Evolutionary conservation across 2,329 filamentous ascomycete genomes (phyloP), one percentile per base, ranked within the genome.

Genomic region (Taxawa tesnikishii): DNA sequence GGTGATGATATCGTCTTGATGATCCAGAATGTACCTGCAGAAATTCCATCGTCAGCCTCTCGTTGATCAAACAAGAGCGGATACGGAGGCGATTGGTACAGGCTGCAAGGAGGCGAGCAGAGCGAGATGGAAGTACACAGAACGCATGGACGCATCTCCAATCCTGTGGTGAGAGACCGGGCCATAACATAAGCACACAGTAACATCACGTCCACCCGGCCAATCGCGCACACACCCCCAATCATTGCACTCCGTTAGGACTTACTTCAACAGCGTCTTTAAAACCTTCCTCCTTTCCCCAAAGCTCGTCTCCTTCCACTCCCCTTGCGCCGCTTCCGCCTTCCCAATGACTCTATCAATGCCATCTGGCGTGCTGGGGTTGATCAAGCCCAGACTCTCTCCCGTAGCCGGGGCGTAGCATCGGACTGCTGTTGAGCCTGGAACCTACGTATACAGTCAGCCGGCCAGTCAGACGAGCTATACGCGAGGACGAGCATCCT

Each of bases 401-500:
- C 90, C 90, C 15, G 85, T 94, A 2, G 88, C 88, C 2, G 90
- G 90, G 26, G 80, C 81, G 55, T 90, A 90, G 60, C 83, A 92
- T 59, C 83, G 81, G 38, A 92, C 77, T 6, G 75, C 70, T 1
- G 70, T 68, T 24, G 74, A 75, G 11, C 74, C 75, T 1, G 72
- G 53, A n/a, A 72, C 53, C 67, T 73, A 37, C n/a, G n/a, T n/a
- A n/a, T n/a, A n/a, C n/a, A n/a, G n/a, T n/a, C n/a, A n/a, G n/a
- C n/a, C n/a, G n/a, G n/a, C n/a, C n/a, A n/a, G n/a, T n/a, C n/a
- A n/a, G n/a, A n/a, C n/a, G n/a, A n/a, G n/a, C n/a, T n/a, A n/a
- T n/a, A n/a, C n/a, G n/a, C n/a, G n/a, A n/a, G n/a, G n/a, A n/a
- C n/a, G n/a, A n/a, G n/a, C n/a, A n/a, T n/a, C n/a, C n/a, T n/a